A percentile compares a stretch with the other conserved stretches of the same genome.
Conservation (phyloP, 495 filamentous ascomycete species). For the Niebla homalea region DNA sequence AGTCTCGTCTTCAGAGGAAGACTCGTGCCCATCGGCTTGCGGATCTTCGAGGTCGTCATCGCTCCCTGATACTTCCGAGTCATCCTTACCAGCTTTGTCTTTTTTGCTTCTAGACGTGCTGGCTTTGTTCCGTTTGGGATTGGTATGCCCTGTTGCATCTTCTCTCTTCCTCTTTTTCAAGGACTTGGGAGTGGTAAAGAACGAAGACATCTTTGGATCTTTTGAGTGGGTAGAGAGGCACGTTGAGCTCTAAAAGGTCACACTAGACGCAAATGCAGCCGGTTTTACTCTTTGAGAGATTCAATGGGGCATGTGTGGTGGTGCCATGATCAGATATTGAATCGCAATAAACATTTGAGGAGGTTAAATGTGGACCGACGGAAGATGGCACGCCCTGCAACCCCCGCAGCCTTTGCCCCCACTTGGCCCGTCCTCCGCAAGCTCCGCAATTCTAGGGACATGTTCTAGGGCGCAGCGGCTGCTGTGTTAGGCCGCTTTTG, state of each 20-base stretch:
- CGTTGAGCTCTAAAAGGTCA: neutral
- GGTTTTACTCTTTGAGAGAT: too few relatives aligned
- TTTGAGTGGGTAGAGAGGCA: neutral
- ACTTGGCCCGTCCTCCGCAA: too few relatives aligned
- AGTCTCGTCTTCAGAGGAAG: slow-evolving; percentile 60
- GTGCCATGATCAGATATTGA: too few relatives aligned
- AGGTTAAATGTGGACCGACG: too few relatives aligned
- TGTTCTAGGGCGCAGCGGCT: too few relatives aligned
- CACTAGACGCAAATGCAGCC: neutral
- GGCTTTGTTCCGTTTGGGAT: slow-evolving; percentile 30
- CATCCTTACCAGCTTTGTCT: slow-evolving; percentile 37
- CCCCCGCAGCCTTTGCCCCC: too few relatives aligned
- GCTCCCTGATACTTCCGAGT: slow-evolving; percentile 72
- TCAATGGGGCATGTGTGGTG: too few relatives aligned
- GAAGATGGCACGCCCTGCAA: too few relatives aligned
- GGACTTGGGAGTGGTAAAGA: slow-evolving; percentile 66
- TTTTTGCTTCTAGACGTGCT: slow-evolving; percentile 9
- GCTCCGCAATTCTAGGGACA: too few relatives aligned
- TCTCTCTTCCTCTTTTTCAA: slow-evolving; percentile 70
- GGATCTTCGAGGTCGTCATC: slow-evolving; percentile 51
- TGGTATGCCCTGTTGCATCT: slow-evolving; percentile 30
- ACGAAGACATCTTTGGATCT: slow-evolving; percentile 53
- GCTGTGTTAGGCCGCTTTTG: neutral
- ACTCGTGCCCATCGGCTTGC: slow-evolving; percentile 31
- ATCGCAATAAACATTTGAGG: too few relatives aligned